Conservation (phyloP, 169 alveolate genomes). For the Neospora caninum region DNA sequence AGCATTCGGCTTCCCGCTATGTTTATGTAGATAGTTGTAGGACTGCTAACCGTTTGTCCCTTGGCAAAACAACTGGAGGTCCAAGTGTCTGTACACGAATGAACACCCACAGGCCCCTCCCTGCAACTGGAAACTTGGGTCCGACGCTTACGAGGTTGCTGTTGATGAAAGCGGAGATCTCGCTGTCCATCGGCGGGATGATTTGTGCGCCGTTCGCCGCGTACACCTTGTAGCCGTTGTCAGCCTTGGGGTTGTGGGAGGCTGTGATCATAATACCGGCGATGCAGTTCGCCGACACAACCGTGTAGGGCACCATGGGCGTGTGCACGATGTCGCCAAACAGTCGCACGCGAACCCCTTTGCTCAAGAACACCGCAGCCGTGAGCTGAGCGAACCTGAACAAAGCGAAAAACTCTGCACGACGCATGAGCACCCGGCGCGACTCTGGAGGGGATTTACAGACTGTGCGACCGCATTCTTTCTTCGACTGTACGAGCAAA, state of each 20-base stretch:
- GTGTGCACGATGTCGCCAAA: slow-evolving; percentile 77
- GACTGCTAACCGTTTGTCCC: too few relatives aligned
- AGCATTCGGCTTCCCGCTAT: too few relatives aligned
- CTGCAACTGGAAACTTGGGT: too few relatives aligned
- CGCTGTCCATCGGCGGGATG: slow-evolving; percentile 78
- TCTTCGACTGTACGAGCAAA: too few relatives aligned
- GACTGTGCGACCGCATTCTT: background rate
- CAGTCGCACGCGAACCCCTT: slow-evolving; percentile 78
- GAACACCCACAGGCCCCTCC: too few relatives aligned
- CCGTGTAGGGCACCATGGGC: slow-evolving; percentile 84
- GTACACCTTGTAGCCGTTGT: slow-evolving; percentile 85
- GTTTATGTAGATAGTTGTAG: too few relatives aligned
- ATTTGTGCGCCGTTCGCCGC: slow-evolving; percentile 86
- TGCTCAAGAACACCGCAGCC: slow-evolving; percentile 84
- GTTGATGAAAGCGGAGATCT: slow-evolving; percentile 73
- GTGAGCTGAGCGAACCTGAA: slow-evolving; percentile 79
- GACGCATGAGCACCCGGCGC: background rate
- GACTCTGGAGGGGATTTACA: background rate
- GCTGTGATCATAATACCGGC: slow-evolving; percentile 88
- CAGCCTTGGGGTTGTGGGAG: slow-evolving; percentile 85
- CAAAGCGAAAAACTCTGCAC: too few relatives aligned
- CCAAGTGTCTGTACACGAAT: too few relatives aligned
- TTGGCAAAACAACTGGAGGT: too few relatives aligned
- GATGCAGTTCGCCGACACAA: slow-evolving; percentile 72
- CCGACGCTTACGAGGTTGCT: slow-evolving; percentile 69